A percentile compares a stretch with the other conserved stretches of the same genome.
Conservation (phyloP, 2,329 filamentous ascomycete species). For the Didymella segeticola region DNA sequence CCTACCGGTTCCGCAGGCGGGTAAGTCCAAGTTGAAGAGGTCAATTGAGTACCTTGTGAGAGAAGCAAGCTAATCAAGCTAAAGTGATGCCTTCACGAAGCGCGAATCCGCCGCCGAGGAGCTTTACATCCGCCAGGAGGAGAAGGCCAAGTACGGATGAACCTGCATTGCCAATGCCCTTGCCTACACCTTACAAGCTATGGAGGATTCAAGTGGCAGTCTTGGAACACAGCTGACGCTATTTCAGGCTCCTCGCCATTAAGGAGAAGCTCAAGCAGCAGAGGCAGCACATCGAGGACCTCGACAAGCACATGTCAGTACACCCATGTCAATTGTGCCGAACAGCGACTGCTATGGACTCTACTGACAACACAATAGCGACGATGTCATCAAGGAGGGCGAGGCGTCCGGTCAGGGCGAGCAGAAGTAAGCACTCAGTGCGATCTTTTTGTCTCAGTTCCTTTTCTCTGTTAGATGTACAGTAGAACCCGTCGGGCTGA, state of each 20-base stretch:
- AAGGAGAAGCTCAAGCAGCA: slow-evolving; percentile 74
- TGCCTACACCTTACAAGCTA: background rate
- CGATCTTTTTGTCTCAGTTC: slow-evolving; percentile 19
- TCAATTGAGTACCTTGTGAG: background rate
- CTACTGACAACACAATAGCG: slow-evolving; percentile 58
- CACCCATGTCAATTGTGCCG: too few species aligned
- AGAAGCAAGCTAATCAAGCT: slow-evolving; percentile 10
- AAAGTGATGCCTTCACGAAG: slow-evolving; percentile 88
- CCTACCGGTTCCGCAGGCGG: slow-evolving; percentile 48
- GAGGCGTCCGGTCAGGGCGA: slow-evolving; percentile 70
- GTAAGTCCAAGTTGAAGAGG: slow-evolving; percentile 29
- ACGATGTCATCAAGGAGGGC: slow-evolving; percentile 77
- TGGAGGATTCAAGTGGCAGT: background rate
- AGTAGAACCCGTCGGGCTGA: slow-evolving; percentile 27
- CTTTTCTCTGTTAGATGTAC: slow-evolving; percentile 16
- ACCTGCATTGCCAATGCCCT: background rate
- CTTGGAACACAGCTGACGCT: slow-evolving; percentile 20
- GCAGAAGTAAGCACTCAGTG: slow-evolving; percentile 42
- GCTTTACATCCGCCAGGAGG: slow-evolving; percentile 82
- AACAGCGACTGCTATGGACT: background rate
- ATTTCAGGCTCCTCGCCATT: slow-evolving; percentile 69
- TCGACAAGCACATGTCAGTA: slow-evolving; percentile 84
- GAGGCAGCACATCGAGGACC: slow-evolving; percentile 81
- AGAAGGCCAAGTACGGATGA: slow-evolving; percentile 75
- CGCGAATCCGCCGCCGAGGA: slow-evolving; percentile 89